Percentiles rank a stretch among this genome's conserved stretches.
phyloP scores from a whole-genome alignment of 1,284 basidiomycete species.

The Chalciporus sp. region DNA sequence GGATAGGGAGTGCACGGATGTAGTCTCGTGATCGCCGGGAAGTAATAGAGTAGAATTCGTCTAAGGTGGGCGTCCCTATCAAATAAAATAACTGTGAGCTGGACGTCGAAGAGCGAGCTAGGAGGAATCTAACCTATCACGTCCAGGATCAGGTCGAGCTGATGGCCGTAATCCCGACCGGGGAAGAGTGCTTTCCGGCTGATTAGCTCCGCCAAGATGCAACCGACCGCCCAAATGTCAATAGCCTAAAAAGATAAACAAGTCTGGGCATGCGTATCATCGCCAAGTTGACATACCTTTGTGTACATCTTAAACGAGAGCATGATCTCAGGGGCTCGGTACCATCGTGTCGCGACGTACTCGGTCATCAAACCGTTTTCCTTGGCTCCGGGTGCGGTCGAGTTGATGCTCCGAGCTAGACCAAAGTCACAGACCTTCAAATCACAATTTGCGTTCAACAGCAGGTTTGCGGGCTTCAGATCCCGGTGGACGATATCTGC shows the following conservation, averaged over 20 bases:
- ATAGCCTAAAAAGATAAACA: constrained; percentile 53
- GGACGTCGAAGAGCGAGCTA: not conserved
- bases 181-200: constrained; percentile 83
- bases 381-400: constrained; percentile 59
- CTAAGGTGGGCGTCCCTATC: constrained; percentile 76
- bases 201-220: constrained; percentile 88
- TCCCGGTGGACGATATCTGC: constrained; percentile 83
- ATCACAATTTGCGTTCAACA: constrained; percentile 86
- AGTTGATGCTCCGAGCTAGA: constrained; percentile 71
- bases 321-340: constrained; percentile 89
- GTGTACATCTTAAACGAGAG: constrained; percentile 87
- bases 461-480: constrained; percentile 80
- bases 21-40: constrained; percentile 84
- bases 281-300: constrained; percentile 42
- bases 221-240: constrained; percentile 87
- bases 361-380: constrained; percentile 81
- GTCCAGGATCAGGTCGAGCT: constrained; percentile 83
- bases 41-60: constrained; percentile 88
- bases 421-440: constrained; percentile 88
- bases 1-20: constrained; percentile 76
- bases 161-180: constrained; percentile 87
- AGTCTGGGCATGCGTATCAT: constrained; percentile 1
- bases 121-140: constrained; percentile 60
- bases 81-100: constrained; percentile 1
- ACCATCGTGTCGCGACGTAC: constrained; percentile 87